phyloP scores from a whole-genome alignment of 208 protist genomes.

The Trypanosoma rangeli region DNA sequence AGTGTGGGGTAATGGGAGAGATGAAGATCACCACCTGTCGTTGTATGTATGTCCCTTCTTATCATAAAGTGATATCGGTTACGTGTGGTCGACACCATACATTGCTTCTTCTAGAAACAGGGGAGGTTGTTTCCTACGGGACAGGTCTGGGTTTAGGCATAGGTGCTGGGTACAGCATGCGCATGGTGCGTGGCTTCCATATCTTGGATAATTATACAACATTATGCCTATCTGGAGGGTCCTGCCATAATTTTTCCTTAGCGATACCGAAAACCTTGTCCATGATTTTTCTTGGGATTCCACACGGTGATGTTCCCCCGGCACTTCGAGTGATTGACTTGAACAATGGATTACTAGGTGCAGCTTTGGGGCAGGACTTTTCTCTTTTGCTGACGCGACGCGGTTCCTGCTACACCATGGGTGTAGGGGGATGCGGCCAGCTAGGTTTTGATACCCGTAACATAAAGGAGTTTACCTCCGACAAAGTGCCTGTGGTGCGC shows the following conservation, averaged over 20 bases:
- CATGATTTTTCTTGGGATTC: slow-evolving; percentile 65
- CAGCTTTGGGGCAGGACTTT: slow-evolving; percentile 70
- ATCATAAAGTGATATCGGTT: slow-evolving; percentile 51
- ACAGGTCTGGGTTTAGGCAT: slow-evolving; percentile 66
- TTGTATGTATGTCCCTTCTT: slow-evolving; percentile 40
- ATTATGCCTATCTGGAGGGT: slow-evolving; percentile 48
- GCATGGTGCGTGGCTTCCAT: slow-evolving; percentile 54
- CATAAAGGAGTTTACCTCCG: slow-evolving; percentile 53
- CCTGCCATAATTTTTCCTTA: slow-evolving; percentile 67
- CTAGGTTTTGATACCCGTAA: slow-evolving; percentile 53
- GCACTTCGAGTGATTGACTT: slow-evolving; percentile 40
- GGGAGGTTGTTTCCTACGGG: slow-evolving; percentile 72
- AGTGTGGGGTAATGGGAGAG: slow-evolving; percentile 73
- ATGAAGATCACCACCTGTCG: slow-evolving; percentile 40
- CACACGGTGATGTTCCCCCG: slow-evolving; percentile 53
- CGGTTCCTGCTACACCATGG: slow-evolving; percentile 68
- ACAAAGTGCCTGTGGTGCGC: slow-evolving; percentile 62
- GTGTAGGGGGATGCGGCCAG: slow-evolving; percentile 79
- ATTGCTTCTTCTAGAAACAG: slow-evolving; percentile 52
- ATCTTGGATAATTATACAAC: slow-evolving; percentile 71
- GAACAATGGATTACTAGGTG: slow-evolving; percentile 69
- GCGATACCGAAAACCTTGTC: slow-evolving; percentile 55
- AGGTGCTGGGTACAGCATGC: slow-evolving; percentile 63
- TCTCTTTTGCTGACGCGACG: slow-evolving; percentile 68
- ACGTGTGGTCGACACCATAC: slow-evolving; percentile 76